Evolutionary conservation across 495 filamentous ascomycete species (phyloP).

Genomic region (Melanomma pulvis-pyrius): DNA sequence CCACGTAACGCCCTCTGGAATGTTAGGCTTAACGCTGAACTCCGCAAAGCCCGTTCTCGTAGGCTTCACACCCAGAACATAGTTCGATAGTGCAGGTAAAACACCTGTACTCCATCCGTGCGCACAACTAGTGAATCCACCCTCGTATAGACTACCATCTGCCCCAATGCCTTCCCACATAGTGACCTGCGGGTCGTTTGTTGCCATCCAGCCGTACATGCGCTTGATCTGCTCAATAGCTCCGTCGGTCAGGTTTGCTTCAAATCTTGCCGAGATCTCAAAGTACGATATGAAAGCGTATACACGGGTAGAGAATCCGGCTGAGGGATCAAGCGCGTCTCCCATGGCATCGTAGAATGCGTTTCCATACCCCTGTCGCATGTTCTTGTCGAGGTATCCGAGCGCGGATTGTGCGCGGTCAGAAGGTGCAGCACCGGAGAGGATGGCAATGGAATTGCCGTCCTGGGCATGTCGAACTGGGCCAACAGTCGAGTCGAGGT

Average conservation of each 20-base stretch:
- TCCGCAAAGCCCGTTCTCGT: not conserved
- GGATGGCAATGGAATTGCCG: not conserved
- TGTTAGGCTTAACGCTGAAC: not conserved
- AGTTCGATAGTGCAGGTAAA: not conserved
- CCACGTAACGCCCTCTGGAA: not conserved
- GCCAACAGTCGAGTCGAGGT: not conserved
- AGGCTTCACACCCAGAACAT: not conserved
- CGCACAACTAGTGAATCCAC: not conserved
- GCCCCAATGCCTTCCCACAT: not conserved
- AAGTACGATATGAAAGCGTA: slow-evolving; percentile 1
- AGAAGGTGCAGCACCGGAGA: not conserved
- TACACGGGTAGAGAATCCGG: not conserved
- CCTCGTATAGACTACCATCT: not conserved
- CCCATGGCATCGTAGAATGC: not conserved
- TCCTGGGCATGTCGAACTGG: not conserved
- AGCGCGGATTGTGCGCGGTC: not conserved
- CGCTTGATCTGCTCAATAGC: not conserved
- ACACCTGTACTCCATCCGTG: not conserved
- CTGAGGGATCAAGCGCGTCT: not conserved
- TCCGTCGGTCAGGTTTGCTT: not conserved
- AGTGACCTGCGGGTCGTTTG: not conserved
- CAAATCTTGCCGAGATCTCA: not conserved
- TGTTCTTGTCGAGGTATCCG: not conserved
- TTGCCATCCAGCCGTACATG: not conserved
- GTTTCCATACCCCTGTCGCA: not conserved